Base-by-base conservation (phyloP, 164 flowering plant species). In the Buxus sempervirens region DNA sequence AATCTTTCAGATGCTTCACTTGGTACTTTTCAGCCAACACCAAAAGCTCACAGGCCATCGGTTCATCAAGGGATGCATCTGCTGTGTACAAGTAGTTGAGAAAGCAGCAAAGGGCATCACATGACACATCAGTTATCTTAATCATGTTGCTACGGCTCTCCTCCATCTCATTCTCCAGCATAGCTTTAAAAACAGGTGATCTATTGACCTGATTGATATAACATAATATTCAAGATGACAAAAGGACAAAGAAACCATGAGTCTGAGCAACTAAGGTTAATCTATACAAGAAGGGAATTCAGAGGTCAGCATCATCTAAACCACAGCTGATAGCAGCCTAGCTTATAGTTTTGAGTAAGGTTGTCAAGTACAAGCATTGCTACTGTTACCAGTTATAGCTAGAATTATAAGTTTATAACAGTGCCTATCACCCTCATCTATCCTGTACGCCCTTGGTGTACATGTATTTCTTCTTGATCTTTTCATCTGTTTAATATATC, bases 101-200 rank as follows among this genome's bases (percentile, higher is more conserved):
- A 70, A 93, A 90, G 58, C 86, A 74, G 6, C 86, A 84, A 32
- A 93, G 90, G 42, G 84, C 89, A 32, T 88, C 90, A 55, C 86
- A 84, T 1, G 95, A 79, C 14, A 85, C 91, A 62, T 89, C 93
- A 55, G 83, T 69, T 38, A 93, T 88, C 78, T 81, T 90, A 65
- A 93, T 90, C 42, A 85, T 90, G 20, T 93, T 92, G 60, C 95
- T 90, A 28, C 79, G 73, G 70, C 91, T 86, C 76, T 93, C 98
- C 72, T 86, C 89, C 98, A 93, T 93, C 71, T 90, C 88, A 66
- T 80, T 89, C 68, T 90, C 96, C 48, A 93, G 82, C 98, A 93
- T 93, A 14, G 96, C 98, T 79, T 73, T 85, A 75, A 93, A 90
- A 27, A 93, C 98, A 32, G 95, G 96, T 20, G 98, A 93, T 53